Percentiles rank a stretch among this genome's conserved stretches.
These are phyloP conservation scores for Alternaria viburni DNA, from an alignment of 2,329 filamentous ascomycete species.

Conservation along the genomic window DNA sequence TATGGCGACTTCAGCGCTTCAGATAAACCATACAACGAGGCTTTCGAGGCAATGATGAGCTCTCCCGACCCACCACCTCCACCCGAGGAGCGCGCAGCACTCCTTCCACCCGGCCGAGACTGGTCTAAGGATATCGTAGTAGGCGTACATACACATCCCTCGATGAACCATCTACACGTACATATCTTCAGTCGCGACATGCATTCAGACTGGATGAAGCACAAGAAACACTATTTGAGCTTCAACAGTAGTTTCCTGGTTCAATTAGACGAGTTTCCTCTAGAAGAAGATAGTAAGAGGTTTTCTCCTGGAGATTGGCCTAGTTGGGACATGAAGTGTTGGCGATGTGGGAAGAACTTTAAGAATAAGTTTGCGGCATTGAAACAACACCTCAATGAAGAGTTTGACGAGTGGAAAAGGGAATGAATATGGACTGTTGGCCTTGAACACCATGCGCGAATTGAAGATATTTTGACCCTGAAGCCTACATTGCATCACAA, in stretches of 20 bases:
- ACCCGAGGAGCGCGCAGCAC: constrained; percentile 51
- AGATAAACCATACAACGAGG: constrained; percentile 69
- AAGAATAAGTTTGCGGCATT: constrained; percentile 74
- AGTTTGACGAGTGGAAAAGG: constrained; percentile 76
- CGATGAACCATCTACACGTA: constrained; percentile 90
- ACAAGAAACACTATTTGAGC: constrained; percentile 89
- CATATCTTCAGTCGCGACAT: constrained; percentile 86
- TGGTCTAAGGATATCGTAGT: constrained; percentile 76
- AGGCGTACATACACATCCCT: constrained; percentile 86
- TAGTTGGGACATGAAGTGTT: constrained; percentile 73
- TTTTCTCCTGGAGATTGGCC: constrained; percentile 68
- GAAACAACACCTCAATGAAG: constrained; percentile 75
- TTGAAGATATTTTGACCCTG: not conserved
- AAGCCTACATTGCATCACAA: not conserved
- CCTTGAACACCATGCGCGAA: not conserved
- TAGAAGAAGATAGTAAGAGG: constrained; percentile 69
- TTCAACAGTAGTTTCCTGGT: constrained; percentile 89
- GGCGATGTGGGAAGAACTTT: constrained; percentile 80
- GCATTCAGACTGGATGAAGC: constrained; percentile 72
- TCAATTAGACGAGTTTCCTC: constrained; percentile 77
- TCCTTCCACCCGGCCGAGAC: constrained; percentile 71
- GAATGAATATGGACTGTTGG: constrained; percentile 16
- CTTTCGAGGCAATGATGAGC: constrained; percentile 58
- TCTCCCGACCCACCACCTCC: constrained; percentile 34
- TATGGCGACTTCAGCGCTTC: constrained; percentile 68